Evolutionary conservation across 2,329 filamentous ascomycete genomes (phyloP).

Genomic region (Trichoderma koningiopsis): DNA sequence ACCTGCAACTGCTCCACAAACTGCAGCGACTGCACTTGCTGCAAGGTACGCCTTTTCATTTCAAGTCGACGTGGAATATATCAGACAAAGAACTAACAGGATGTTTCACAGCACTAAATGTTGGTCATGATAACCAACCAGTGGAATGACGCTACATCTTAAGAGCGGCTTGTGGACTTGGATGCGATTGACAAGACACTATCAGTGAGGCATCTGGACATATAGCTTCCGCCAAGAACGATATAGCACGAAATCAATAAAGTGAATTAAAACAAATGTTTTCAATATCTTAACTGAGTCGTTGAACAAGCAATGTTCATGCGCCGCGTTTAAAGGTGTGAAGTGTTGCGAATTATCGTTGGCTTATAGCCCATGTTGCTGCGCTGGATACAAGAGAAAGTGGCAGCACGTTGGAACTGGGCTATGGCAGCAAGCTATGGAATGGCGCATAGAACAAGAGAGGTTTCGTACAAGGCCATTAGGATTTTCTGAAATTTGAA

Average conservation of each 20-base stretch:
- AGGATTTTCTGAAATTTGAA: no score
- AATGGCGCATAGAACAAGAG: no score
- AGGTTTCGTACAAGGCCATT: no score
- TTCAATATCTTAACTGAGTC: not conserved
- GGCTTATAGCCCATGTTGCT: no score
- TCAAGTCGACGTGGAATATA: not conserved
- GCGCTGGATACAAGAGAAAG: no score
- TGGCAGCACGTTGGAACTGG: no score
- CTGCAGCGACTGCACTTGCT: constrained; percentile 18
- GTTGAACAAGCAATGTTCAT: no score
- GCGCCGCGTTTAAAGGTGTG: no score
- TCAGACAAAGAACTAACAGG: not conserved
- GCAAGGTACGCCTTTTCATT: not conserved
- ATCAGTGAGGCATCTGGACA: not conserved
- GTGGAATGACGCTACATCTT: not conserved
- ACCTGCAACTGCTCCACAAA: constrained; percentile 17
- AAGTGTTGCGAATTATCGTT: no score
- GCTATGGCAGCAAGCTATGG: no score
- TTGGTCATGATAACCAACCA: not conserved
- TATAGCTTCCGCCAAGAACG: not conserved
- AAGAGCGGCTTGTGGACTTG: not conserved
- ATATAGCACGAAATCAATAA: constrained; percentile 3
- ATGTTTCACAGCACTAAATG: not conserved
- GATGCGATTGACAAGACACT: not conserved
- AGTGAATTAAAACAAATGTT: not conserved